Conservation (phyloP, 176 grass and related monocot species). For the Dendrocalamus sinicus region DNA sequence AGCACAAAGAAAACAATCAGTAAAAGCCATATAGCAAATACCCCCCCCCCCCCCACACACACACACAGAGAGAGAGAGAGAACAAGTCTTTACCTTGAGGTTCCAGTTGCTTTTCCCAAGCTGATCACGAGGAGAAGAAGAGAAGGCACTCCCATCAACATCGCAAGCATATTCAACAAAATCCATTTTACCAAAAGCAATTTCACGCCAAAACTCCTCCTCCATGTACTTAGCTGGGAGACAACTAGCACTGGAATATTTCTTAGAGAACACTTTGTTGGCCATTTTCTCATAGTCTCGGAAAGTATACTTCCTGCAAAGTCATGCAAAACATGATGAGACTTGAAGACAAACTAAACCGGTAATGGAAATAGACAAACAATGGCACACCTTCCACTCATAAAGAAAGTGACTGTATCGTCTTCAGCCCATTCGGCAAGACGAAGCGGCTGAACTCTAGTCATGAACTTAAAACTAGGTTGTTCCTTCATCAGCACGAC, state of each 20-base stretch:
- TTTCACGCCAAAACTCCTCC: slow-evolving; percentile 99
- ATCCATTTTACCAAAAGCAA: slow-evolving; percentile 93
- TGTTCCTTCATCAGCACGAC: slow-evolving; percentile 85
- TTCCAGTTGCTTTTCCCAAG: slow-evolving; percentile 97
- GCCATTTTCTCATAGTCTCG: slow-evolving; percentile 96
- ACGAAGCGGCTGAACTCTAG: slow-evolving; percentile 90
- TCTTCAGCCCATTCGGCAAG: slow-evolving; percentile 87
- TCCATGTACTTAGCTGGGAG: slow-evolving; percentile 81
- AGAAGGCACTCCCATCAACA: slow-evolving; percentile 98
- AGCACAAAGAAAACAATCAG: slow-evolving; percentile 18
- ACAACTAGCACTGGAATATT: slow-evolving; percentile 82
- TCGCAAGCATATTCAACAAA: slow-evolving; percentile 98
- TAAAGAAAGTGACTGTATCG: slow-evolving; percentile 88
- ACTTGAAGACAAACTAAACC: slow-evolving; percentile 3
- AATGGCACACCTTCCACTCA: slow-evolving; percentile 86
- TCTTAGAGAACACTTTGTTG: slow-evolving; percentile 87
- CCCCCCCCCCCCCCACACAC: not conserved
- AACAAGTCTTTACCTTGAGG: slow-evolving; percentile 66
- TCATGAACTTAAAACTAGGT: slow-evolving; percentile 90
- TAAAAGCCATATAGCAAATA: slow-evolving; percentile 4
- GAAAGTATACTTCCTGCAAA: slow-evolving; percentile 94
- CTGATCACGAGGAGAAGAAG: slow-evolving; percentile 75
- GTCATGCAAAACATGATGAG: slow-evolving; percentile 24
- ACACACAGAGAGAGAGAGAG: not conserved
- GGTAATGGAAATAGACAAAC: slow-evolving; percentile 15